These are phyloP conservation scores for Candida nanaspora DNA, from an alignment of 805 yeast species.

Conservation along the genomic window DNA sequence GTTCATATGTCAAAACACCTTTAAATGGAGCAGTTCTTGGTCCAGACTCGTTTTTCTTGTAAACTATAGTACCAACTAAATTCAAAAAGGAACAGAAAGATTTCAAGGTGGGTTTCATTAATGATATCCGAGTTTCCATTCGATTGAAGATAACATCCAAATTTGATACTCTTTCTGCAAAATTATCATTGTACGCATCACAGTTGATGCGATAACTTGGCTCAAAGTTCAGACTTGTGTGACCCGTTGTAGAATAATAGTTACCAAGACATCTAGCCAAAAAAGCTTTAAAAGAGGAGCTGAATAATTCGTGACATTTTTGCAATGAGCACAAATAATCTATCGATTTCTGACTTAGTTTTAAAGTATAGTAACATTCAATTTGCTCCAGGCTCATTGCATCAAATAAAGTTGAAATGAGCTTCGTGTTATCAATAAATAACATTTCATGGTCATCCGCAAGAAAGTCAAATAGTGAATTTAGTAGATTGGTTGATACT, in stretches of 20 bases:
- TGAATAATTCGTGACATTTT: neutral
- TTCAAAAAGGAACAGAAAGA: too few species aligned
- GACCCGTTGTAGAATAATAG: conserved; percentile 21
- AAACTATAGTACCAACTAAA: neutral
- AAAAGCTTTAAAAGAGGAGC: conserved; percentile 20
- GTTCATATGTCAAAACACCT: conserved; percentile 14
- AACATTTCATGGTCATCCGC: neutral
- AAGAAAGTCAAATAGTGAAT: neutral
- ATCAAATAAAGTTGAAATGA: neutral
- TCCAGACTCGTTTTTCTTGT: neutral
- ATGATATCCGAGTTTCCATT: neutral
- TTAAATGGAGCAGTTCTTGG: neutral
- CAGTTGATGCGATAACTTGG: neutral
- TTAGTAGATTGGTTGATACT: too few species aligned
- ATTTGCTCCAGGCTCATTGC: neutral
- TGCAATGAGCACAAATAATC: neutral
- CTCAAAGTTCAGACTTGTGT: neutral
- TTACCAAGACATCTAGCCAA: conserved; percentile 24
- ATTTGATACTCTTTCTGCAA: conserved; percentile 13
- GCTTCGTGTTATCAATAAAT: neutral
- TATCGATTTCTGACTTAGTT: neutral
- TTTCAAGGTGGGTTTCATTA: too few species aligned
- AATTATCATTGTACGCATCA: conserved; percentile 2
- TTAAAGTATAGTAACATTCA: neutral
- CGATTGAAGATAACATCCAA: conserved; percentile 22